Evolutionary conservation across 2,329 filamentous ascomycete species (phyloP).

Genomic region (Keithomyces neogunnii): DNA sequence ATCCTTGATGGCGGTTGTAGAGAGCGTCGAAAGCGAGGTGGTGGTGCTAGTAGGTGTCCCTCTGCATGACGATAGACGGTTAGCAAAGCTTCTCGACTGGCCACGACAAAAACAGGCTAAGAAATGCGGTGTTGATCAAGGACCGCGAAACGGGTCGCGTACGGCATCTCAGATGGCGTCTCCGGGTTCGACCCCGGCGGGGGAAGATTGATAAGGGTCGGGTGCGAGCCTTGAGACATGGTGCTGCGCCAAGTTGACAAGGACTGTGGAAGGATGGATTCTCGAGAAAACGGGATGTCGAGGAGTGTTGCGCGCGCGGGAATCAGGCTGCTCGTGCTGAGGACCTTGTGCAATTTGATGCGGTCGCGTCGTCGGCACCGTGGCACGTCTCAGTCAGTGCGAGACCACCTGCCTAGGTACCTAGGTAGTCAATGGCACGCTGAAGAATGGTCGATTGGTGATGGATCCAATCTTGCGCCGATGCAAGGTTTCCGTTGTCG

Average conservation of each 20-base stretch:
- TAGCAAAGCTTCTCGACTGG: background rate
- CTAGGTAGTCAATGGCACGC: too few species aligned
- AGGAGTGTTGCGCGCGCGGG: background rate
- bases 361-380: background rate
- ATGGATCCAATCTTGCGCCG: background rate
- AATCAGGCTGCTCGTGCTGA: background rate
- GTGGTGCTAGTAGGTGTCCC: slow-evolving; percentile 90
- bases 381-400: background rate
- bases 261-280: background rate
- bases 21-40: slow-evolving; percentile 84
- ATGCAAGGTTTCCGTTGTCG: background rate
- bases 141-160: slow-evolving; percentile 26
- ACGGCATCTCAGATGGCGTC: slow-evolving; percentile 87
- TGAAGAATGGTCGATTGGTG: background rate
- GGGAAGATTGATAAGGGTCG: slow-evolving; percentile 76
- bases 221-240: slow-evolving; percentile 37
- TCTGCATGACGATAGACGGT: slow-evolving; percentile 8
- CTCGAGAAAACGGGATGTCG: background rate
- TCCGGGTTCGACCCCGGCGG: slow-evolving; percentile 74
- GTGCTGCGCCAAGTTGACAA: background rate
- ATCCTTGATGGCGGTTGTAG: slow-evolving; percentile 93
- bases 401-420: background rate
- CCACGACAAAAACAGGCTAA: slow-evolving; percentile 11
- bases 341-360: background rate
- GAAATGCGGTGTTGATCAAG: background rate